phyloP scores from a whole-genome alignment of 2,329 filamentous ascomycete genomes.

The Penicillium occitanis region DNA sequence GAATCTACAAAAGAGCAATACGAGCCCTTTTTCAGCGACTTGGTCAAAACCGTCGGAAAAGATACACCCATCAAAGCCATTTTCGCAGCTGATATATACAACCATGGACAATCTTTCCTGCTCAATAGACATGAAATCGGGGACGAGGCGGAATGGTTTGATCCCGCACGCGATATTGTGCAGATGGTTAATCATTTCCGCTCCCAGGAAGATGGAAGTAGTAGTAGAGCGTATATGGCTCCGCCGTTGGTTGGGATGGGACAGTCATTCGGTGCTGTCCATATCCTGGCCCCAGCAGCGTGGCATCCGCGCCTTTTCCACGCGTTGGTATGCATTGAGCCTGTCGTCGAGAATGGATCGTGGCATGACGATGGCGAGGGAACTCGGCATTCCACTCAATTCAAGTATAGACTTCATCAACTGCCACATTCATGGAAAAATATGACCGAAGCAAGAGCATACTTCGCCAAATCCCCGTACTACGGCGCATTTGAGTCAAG shows the following conservation, averaged over 20 bases:
- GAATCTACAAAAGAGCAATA: constrained; percentile 19
- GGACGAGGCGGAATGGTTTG: constrained; percentile 18
- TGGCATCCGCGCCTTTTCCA: constrained; percentile 19
- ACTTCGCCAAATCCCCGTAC: constrained; percentile 13
- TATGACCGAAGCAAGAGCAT: constrained; percentile 4
- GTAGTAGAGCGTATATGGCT: constrained; percentile 8
- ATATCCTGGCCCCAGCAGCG: constrained; percentile 16
- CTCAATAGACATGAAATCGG: constrained; percentile 16
- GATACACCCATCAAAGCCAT: constrained; percentile 12
- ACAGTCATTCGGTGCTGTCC: constrained; percentile 12
- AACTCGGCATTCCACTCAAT: not conserved
- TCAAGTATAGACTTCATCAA: constrained; percentile 14
- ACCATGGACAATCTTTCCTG: constrained; percentile 16
- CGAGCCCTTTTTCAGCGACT: constrained; percentile 17
- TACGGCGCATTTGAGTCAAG: constrained; percentile 14
- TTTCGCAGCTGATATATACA: constrained; percentile 19
- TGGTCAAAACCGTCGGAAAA: not conserved
- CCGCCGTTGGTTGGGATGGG: constrained; percentile 18
- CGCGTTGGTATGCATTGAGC: constrained; percentile 15
- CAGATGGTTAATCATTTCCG: constrained; percentile 16
- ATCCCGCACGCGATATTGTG: constrained; percentile 15
- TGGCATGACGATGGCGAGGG: constrained; percentile 13
- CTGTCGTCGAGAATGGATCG: constrained; percentile 16
- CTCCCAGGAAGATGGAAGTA: not conserved
- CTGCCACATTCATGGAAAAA: constrained; percentile 9